Percentiles rank a stretch among this genome's conserved stretches.
phyloP scores from a whole-genome alignment of 345 rosid species.

The Rhodomyrtus tomentosa region DNA sequence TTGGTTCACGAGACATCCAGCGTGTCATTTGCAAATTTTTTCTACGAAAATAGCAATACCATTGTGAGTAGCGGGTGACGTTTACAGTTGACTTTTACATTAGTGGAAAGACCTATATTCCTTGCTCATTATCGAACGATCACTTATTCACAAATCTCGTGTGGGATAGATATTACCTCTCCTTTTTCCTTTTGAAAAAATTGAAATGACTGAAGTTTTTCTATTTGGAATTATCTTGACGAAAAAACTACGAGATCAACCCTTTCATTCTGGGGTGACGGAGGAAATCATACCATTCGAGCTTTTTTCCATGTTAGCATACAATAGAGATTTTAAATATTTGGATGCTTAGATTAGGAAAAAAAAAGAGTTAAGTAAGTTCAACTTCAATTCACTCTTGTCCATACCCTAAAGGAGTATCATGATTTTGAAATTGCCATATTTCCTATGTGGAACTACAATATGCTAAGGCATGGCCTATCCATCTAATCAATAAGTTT shows the following conservation, averaged over 20 bases:
- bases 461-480: not conserved
- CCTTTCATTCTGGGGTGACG: too few species aligned
- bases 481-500: not conserved
- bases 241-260: too few species aligned
- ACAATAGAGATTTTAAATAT: not conserved
- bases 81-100: not conserved
- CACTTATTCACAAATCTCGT: too few species aligned
- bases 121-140: too few species aligned
- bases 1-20: not conserved
- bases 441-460: not conserved
- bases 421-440: not conserved
- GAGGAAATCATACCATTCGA: too few species aligned
- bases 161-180: too few species aligned
- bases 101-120: too few species aligned
- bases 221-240: too few species aligned
- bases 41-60: not conserved
- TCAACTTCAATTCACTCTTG: not conserved
- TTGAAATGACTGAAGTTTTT: too few species aligned
- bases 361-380: not conserved
- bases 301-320: not conserved
- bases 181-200: too few species aligned
- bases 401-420: not conserved
- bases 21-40: not conserved
- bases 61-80: not conserved
- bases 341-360: not conserved